These are phyloP conservation scores for Podaxis sp. DNA, from an alignment of 768 basidiomycete genomes.

Conservation along the genomic window DNA sequence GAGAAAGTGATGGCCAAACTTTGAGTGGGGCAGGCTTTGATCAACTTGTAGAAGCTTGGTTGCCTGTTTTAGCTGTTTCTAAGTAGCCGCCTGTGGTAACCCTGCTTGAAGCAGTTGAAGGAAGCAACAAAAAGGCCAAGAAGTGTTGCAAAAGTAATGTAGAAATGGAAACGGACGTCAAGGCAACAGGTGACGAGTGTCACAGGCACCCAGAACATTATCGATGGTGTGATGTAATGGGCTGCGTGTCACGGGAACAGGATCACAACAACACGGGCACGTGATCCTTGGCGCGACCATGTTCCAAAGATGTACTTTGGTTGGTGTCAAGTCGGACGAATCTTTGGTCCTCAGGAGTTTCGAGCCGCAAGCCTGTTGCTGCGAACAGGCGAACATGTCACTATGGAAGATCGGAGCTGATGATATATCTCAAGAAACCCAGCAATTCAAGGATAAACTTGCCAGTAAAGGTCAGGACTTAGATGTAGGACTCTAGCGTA, in stretches of 20 bases:
- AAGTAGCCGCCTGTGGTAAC: too few species aligned
- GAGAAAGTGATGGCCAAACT: background rate
- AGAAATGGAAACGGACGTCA: background rate
- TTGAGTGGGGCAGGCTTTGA: background rate
- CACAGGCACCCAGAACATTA: background rate
- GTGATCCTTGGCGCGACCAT: constrained; percentile 2
- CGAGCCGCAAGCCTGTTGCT: background rate
- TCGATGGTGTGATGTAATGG: background rate
- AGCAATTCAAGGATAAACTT: constrained; percentile 41
- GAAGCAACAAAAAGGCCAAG: background rate
- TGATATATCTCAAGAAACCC: constrained; percentile 45
- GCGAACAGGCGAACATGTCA: constrained; percentile 35
- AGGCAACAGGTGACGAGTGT: background rate
- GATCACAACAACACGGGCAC: background rate
- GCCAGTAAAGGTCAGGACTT: constrained; percentile 41
- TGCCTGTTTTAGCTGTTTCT: background rate
- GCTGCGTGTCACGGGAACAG: background rate
- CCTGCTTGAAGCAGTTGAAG: background rate
- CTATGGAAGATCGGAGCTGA: constrained; percentile 40
- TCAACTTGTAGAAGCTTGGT: background rate
- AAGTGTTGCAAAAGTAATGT: background rate
- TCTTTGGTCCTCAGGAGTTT: background rate
- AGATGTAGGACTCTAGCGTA: background rate
- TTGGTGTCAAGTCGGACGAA: background rate
- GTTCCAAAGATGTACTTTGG: background rate